These are phyloP conservation scores for Logfia minima DNA, from an alignment of 129 eudicot genomes.

Conservation along the genomic window DNA sequence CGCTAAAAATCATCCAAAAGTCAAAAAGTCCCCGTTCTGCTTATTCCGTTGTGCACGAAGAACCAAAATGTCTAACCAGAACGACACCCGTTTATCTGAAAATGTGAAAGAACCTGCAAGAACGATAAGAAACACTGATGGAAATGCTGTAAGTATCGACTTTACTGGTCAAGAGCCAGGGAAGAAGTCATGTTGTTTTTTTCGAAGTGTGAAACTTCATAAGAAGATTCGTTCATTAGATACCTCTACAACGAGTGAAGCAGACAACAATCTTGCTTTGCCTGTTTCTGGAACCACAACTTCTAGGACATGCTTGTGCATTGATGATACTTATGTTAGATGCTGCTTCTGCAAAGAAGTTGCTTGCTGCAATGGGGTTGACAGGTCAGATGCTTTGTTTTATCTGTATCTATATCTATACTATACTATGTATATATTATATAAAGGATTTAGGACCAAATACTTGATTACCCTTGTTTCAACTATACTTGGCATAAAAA, in stretches of 20 bases:
- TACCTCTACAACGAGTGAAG: slow-evolving; percentile 32
- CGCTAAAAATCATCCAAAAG: slow-evolving; percentile 17
- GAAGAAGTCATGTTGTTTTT: slow-evolving; percentile 47
- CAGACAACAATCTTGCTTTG: slow-evolving; percentile 37
- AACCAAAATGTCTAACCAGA: slow-evolving; percentile 40
- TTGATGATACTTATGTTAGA: slow-evolving; percentile 33
- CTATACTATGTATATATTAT: too few species aligned
- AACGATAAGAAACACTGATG: slow-evolving; percentile 70
- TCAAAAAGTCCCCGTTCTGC: slow-evolving; percentile 52
- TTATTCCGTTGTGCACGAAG: slow-evolving; percentile 64
- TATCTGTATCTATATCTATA: background rate
- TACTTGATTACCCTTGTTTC: too few species aligned
- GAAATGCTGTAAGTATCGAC: slow-evolving; percentile 63
- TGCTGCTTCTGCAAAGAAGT: slow-evolving; percentile 40
- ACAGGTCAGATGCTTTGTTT: slow-evolving; percentile 38
- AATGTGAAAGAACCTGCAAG: slow-evolving; percentile 43
- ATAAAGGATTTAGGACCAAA: background rate
- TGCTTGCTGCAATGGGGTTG: slow-evolving; percentile 38
- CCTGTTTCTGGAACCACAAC: slow-evolving; percentile 38
- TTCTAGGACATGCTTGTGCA: slow-evolving; percentile 42
- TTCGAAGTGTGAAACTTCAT: slow-evolving; percentile 35
- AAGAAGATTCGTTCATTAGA: slow-evolving; percentile 47
- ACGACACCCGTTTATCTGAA: slow-evolving; percentile 38
- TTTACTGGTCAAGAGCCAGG: slow-evolving; percentile 38
- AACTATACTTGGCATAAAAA: too few species aligned